Evolutionary conservation across 805 yeast genomes (phyloP), one percentile per base, ranked within the genome.

Genomic region (Danielozyma ontarioensis): DNA sequence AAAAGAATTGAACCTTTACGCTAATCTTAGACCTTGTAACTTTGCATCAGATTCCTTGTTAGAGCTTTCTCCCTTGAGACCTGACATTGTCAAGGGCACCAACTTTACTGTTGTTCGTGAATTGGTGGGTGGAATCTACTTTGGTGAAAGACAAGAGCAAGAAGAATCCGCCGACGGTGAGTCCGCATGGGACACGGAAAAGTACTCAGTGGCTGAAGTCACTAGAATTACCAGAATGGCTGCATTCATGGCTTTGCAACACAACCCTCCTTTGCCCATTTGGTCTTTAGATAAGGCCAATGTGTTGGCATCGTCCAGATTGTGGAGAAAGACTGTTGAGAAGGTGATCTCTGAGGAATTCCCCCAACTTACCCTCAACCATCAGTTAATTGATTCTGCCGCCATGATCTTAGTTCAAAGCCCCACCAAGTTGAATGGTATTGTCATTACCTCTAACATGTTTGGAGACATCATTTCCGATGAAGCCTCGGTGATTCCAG

Each of bases 261-360:
- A 78, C 53, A 72, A 78, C 56, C 98, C 98, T 33, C 98, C 98
- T 25, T 71, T 82, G 54, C 97, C 97, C 34, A 74, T 93, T 38
- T 88, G 96, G 95, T 86, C 96, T 15, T 70, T 93, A 48, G 98
- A 93, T 62, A 93, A 93, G 73, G 98, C 98, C 37, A 93, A 93
- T 48, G 98, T 93, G 28, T 74, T 93, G 53, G 98, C 98, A 2
- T 82, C 96, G 17, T 86, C 96, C 28, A 79, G 98, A 62, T 71
- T 93, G 51, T 93, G 98, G 98, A 80, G 98, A 67, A 82, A 78
- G 60, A 86, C 95, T 13, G 96, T 90, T 28, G 85, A 86, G 46
- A 78, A 81, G 53, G 84, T 89, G 29, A 83, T 93, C 46, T 65
- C 72, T 40, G 76, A 80, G 41, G 98, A 93, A 64, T 93, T 93